These are phyloP conservation scores for Exserohilum rostratum DNA, from an alignment of 2,329 filamentous ascomycete genomes.

Conservation along the genomic window DNA sequence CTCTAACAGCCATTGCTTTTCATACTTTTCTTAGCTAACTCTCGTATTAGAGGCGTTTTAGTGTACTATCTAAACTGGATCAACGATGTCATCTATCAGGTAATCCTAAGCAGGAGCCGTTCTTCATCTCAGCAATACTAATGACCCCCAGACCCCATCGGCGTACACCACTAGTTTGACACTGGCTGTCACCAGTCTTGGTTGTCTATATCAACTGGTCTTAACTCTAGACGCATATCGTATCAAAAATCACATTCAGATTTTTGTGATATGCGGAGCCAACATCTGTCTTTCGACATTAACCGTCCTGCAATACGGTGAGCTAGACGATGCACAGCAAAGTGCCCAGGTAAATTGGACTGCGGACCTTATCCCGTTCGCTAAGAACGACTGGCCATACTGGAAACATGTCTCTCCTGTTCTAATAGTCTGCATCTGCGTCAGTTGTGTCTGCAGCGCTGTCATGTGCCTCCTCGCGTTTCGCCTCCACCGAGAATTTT, in stretches of 20 bases:
- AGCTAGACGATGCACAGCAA: conserved; percentile 6
- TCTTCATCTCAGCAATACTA: neutral
- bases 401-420: conserved; percentile 6
- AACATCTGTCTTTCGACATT: conserved; percentile 26
- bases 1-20: neutral
- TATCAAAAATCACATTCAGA: conserved; percentile 33
- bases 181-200: conserved; percentile 22
- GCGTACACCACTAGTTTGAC: conserved; percentile 25
- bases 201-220: conserved; percentile 25
- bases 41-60: conserved; percentile 14
- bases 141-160: conserved; percentile 13
- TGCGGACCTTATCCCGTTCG: conserved; percentile 15
- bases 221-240: conserved; percentile 33
- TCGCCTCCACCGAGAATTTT: conserved; percentile 20
- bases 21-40: conserved; percentile 2
- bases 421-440: conserved; percentile 5
- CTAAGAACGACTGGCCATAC: conserved; percentile 19
- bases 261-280: conserved; percentile 26
- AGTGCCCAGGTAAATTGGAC: neutral
- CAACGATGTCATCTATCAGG: conserved; percentile 19
- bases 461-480: conserved; percentile 5
- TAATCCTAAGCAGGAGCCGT: neutral
- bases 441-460: conserved; percentile 8
- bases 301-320: conserved; percentile 27
- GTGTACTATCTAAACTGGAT: conserved; percentile 26